Evolutionary conservation across 768 basidiomycete genomes (phyloP), one percentile per base, ranked within the genome.

Genomic region (Panaeolus papilionaceus): DNA sequence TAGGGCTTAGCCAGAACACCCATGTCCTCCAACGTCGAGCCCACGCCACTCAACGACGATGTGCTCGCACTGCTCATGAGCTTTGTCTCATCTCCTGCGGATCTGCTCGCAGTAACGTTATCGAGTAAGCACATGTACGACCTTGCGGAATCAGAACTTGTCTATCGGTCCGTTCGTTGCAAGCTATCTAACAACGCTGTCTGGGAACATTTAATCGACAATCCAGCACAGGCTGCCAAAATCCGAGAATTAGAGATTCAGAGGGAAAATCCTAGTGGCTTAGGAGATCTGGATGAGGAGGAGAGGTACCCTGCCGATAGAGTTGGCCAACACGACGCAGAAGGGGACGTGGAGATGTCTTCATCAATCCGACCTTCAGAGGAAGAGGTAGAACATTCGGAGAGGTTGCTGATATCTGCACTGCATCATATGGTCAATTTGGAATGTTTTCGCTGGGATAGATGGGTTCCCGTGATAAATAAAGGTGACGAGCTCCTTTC

Each of bases 371-470:
- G 16, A 4, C 26, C 26, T 38, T 39, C 3, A 62, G 33, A 61
- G 49, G 8, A 58, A 33, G 38, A 68, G 18, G 39, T 58, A 7
- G 68, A 38, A 42, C 42, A 61, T 8, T 69, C 70, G 1, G 71
- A 74, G 38, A 12, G 12, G 5, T 58, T 74, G 33, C 61, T 72
- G 9, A 64, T 73, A 23, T 38, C 65, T 61, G 73, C 71, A 16
- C 61, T 74, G 38, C 67, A 26, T 23, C 65, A 63, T 20, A 68
- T 71, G 69, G 33, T 61, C 14, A 71, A 69, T 33, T 62, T 72
- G n/a, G 64, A 68, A 20, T 69, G 66, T 45, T 71, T 74, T 26
- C 64, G 42, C 18, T 74, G 73, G 73, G 64, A 72, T 45, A 64
- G 68, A n/a, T 62, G 66, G 38, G 58, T 64, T 0, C 73, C 73